Conservation (phyloP, 2,329 filamentous ascomycete genomes). For the Stachybotrys chlorohalonatus region DNA sequence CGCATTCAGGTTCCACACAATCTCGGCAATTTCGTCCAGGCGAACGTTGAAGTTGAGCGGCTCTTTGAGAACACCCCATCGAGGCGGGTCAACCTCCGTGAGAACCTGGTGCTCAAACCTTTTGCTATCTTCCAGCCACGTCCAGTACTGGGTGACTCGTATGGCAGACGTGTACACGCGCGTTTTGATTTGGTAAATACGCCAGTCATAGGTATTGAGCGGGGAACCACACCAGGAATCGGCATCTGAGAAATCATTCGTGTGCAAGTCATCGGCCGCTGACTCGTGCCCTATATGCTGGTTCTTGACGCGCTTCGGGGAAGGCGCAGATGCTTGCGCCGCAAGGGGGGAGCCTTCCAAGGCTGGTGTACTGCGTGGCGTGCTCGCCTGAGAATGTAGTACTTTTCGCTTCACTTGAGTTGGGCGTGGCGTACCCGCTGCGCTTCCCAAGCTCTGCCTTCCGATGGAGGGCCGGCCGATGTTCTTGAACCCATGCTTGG, state of each 20-base stretch:
- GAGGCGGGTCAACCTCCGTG: slow-evolving; percentile 29
- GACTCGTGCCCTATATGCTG: slow-evolving; percentile 4
- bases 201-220: slow-evolving; percentile 39
- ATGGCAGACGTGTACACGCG: slow-evolving; percentile 34
- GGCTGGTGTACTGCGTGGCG: slow-evolving; percentile 17
- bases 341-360: slow-evolving; percentile 16
- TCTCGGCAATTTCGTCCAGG: slow-evolving; percentile 34
- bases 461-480: slow-evolving; percentile 44
- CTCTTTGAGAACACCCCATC: slow-evolving; percentile 41
- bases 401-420: slow-evolving; percentile 23
- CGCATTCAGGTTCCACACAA: slow-evolving; percentile 33
- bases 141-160: slow-evolving; percentile 46
- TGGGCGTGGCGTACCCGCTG: slow-evolving; percentile 12
- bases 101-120: slow-evolving; percentile 47
- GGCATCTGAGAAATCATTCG: slow-evolving; percentile 38
- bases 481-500: slow-evolving; percentile 46
- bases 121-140: slow-evolving; percentile 31
- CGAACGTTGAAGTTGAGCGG: slow-evolving; percentile 42
- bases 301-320: slow-evolving; percentile 15
- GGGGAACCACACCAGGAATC: slow-evolving; percentile 39
- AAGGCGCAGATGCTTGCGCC: slow-evolving; percentile 6
- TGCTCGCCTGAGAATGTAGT: slow-evolving; percentile 17
- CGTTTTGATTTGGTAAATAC: slow-evolving; percentile 43
- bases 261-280: slow-evolving; percentile 28
- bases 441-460: slow-evolving; percentile 13